phyloP scores from a whole-genome alignment of 305 asterid species.

The Stenogyne calaminthoides region DNA sequence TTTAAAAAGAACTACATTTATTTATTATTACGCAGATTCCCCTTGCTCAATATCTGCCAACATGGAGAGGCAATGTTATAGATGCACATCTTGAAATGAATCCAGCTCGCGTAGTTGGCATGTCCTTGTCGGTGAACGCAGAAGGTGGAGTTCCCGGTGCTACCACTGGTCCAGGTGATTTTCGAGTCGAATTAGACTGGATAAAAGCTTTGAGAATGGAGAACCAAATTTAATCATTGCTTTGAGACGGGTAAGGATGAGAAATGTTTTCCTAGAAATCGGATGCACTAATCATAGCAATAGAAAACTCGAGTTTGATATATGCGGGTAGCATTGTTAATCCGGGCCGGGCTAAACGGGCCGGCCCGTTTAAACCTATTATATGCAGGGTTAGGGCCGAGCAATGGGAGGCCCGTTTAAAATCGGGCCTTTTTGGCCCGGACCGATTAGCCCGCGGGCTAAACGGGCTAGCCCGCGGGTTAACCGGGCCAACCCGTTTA shows the following conservation, averaged over 20 bases:
- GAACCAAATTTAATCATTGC: constrained; percentile 21
- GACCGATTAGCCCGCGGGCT: no score
- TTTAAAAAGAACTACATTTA: not conserved
- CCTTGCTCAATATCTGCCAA: constrained; percentile 76
- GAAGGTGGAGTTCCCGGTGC: constrained; percentile 86
- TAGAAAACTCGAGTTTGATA: not conserved
- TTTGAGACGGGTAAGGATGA: constrained; percentile 17
- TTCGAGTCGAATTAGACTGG: constrained; percentile 83
- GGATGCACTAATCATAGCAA: not conserved
- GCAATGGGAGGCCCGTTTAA: no score
- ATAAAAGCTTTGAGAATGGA: constrained; percentile 78
- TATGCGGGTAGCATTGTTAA: no score
- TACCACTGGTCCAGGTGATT: constrained; percentile 78
- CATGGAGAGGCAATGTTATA: constrained; percentile 94
- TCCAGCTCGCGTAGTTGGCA: constrained; percentile 78
- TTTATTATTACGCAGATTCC: constrained; percentile 61
- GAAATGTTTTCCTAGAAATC: not conserved
- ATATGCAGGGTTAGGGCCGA: no score
- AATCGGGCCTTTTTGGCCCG: no score
- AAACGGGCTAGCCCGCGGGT: no score
- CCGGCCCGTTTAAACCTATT: no score
- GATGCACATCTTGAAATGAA: constrained; percentile 89
- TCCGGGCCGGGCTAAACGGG: no score
- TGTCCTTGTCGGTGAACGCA: constrained; percentile 81
- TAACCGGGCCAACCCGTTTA: no score